phyloP scores from a whole-genome alignment of 163 green algal species.

The Scenedesmus sp. region DNA sequence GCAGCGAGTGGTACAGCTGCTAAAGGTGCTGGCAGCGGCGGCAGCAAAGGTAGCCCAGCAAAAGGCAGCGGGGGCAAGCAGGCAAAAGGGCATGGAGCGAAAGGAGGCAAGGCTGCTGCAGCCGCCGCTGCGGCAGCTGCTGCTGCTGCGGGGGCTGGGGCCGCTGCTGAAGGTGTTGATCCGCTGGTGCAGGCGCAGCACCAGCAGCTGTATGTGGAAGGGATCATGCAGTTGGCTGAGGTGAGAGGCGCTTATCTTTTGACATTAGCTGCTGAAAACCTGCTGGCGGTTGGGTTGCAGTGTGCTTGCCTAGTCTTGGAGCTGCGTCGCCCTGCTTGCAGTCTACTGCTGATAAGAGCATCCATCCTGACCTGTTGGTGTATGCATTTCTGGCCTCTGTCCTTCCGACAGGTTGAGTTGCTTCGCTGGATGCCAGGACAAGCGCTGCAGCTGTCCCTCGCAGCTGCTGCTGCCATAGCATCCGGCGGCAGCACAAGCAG shows the following conservation, averaged over 20 bases:
- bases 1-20: not conserved
- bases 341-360: not conserved
- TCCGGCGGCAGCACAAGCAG: not conserved
- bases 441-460: constrained; percentile 37
- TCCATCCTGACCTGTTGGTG: not conserved
- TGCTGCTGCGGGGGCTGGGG: not conserved
- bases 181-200: constrained; percentile 35
- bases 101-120: not conserved
- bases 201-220: constrained; percentile 35
- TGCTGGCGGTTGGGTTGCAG: not conserved
- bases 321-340: not conserved
- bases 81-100: not conserved
- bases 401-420: constrained; percentile 32
- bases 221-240: constrained; percentile 22
- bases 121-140: not conserved
- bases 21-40: not conserved
- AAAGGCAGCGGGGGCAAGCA: not conserved
- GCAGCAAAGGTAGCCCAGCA: not conserved
- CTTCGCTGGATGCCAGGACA: constrained; percentile 13
- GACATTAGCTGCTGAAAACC: not conserved
- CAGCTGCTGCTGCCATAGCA: constrained; percentile 7
- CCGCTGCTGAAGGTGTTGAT: not conserved
- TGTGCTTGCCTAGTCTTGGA: not conserved
- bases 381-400: not conserved
- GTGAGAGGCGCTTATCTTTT: not conserved